phyloP scores from a whole-genome alignment of 2,329 filamentous ascomycete genomes.

The Diaporthe batatas region DNA sequence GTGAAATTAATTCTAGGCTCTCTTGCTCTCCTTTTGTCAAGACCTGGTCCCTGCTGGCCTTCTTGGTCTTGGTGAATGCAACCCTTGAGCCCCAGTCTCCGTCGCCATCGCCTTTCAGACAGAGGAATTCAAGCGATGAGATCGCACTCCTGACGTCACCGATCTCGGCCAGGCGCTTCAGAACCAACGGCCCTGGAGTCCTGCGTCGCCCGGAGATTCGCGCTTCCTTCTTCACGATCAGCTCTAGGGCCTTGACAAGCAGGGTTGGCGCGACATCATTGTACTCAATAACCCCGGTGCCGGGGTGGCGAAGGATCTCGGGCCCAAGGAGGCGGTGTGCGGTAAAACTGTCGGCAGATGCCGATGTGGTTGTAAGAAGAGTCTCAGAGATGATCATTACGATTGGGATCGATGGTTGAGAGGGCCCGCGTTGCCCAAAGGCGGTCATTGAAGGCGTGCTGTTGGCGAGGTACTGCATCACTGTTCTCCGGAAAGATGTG shows the following conservation, averaged over 20 bases:
- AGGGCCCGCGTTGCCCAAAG: slow-evolving; percentile 57
- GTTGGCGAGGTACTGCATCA: slow-evolving; percentile 80
- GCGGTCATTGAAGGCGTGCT: slow-evolving; percentile 70
- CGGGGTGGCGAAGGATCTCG: slow-evolving; percentile 85
- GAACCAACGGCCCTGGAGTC: slow-evolving; percentile 82
- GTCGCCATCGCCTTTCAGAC: slow-evolving; percentile 81
- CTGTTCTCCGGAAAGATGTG: slow-evolving; percentile 78
- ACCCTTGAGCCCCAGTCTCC: slow-evolving; percentile 82
- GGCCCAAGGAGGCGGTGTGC: slow-evolving; percentile 90
- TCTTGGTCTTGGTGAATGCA: slow-evolving; percentile 77
- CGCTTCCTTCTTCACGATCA: slow-evolving; percentile 88
- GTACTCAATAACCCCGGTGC: slow-evolving; percentile 87
- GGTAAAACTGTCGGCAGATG: slow-evolving; percentile 91
- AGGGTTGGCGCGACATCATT: slow-evolving; percentile 91
- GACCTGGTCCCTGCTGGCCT: slow-evolving; percentile 65
- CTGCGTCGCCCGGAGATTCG: slow-evolving; percentile 79
- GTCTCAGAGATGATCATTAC: slow-evolving; percentile 95
- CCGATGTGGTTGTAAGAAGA: slow-evolving; percentile 84
- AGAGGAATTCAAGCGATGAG: slow-evolving; percentile 92
- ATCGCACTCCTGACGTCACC: slow-evolving; percentile 95
- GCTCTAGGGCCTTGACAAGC: slow-evolving; percentile 84
- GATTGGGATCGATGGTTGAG: slow-evolving; percentile 74
- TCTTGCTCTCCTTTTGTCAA: slow-evolving; percentile 84
- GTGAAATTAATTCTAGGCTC: slow-evolving; percentile 83
- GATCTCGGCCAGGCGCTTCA: slow-evolving; percentile 84